Evolutionary conservation across 2,329 filamentous ascomycete genomes (phyloP), one percentile per base, ranked within the genome.

Genomic region (Knoxdaviesia proteae): DNA sequence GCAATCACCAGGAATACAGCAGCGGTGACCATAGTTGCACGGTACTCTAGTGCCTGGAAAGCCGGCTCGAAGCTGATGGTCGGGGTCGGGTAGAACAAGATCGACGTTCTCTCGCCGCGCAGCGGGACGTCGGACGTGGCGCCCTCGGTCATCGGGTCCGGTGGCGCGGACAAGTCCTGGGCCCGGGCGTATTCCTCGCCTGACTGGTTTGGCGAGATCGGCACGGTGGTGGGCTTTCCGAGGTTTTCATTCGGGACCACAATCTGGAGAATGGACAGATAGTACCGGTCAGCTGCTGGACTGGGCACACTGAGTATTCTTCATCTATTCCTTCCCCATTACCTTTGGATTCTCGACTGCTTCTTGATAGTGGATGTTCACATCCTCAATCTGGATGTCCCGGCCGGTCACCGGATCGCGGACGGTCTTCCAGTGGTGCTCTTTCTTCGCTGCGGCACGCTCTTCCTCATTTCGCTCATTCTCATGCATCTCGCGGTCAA

Each of bases 81-180:
- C 0, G 88, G 88, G 0, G 88, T 96, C 10, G 90, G 88, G 58
- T 94, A 88, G 59, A 96, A 96, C 32, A 94, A 69, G 11, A 96
- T 78, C 48, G 94, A 94, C 4, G 90, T 96, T 69, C 90, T 94
- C 56, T 96, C 88, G 52, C 87, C 88, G 54, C 87, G 82, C 45
- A 96, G 93, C 3, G 90, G 90, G 1, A 96, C 86, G 58, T 96
- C 90, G 31, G 84, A 87, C 0, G 88, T 96, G 34, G 79, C 75
- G 30, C 84, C 84, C 45, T 78, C 70, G 10, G 78, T 77, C 20
- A 94, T 67, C 0, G 88, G 88, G 49, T 92, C 87, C 1, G 88
- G 88, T 2, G 88, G 88, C 0, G 88, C 83, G 0, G 84, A 93
- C 45, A 93, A 67, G 59, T 96, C 88, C 60, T 94, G 88, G 7